phyloP scores from a whole-genome alignment of 2,329 filamentous ascomycete species.

The Cordyceps pruinosa region DNA sequence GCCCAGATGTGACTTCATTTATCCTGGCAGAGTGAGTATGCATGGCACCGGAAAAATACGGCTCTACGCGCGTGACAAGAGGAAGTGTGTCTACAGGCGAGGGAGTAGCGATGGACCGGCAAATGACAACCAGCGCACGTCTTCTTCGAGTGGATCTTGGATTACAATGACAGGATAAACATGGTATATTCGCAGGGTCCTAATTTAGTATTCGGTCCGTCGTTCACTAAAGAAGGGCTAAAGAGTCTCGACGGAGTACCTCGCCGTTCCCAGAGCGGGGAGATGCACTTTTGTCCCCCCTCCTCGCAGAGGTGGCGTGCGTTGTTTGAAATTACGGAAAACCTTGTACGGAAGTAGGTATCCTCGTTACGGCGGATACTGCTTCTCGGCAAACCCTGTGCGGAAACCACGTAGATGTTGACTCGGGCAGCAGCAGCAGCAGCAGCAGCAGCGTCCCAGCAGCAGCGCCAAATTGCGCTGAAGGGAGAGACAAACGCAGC shows the following conservation, averaged over 20 bases:
- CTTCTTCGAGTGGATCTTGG: too few species aligned
- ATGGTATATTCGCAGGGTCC: not conserved
- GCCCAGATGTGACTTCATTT: too few species aligned
- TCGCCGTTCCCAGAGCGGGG: not conserved
- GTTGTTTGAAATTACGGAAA: not conserved
- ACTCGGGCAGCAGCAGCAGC: not conserved
- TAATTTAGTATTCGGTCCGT: conserved; percentile 1
- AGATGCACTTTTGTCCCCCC: not conserved
- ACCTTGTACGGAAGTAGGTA: not conserved
- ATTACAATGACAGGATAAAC: not conserved
- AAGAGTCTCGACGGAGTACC: not conserved
- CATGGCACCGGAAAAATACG: not conserved
- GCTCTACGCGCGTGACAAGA: not conserved
- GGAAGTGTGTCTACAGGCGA: not conserved
- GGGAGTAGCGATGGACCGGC: too few species aligned
- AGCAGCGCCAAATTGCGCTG: not conserved
- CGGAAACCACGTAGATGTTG: not conserved
- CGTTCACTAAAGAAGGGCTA: not conserved
- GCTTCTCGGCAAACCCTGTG: not conserved
- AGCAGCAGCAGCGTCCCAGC: not conserved
- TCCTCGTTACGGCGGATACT: not conserved
- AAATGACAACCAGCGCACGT: not conserved
- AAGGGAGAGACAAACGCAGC: not conserved
- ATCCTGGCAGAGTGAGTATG: too few species aligned
- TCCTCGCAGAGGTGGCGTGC: not conserved